phyloP scores from a whole-genome alignment of 139 green algal genomes.

The Chlorella ohadii region DNA sequence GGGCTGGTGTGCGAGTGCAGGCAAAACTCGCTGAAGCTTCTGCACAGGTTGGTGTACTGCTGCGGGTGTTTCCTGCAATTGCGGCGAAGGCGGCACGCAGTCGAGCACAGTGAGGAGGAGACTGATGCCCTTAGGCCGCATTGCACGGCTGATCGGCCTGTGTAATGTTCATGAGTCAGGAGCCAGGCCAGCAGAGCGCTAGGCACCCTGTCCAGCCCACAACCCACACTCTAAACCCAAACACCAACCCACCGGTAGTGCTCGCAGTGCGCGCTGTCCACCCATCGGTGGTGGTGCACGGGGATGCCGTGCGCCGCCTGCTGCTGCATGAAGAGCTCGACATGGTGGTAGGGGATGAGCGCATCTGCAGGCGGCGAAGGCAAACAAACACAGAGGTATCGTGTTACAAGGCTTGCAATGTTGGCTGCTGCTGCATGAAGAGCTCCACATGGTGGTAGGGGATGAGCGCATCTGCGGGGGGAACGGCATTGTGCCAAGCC shows the following conservation, averaged over 20 bases:
- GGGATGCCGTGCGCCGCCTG: constrained; percentile 45
- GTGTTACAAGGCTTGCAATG: no score
- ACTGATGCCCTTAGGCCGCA: no score
- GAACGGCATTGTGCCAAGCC: no score
- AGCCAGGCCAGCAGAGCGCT: no score
- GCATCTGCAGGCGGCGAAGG: constrained; percentile 43
- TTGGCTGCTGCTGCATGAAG: constrained; percentile 59
- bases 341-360: constrained; percentile 56
- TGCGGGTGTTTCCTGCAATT: not conserved
- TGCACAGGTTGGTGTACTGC: constrained; percentile 8
- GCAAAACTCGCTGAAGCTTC: not conserved
- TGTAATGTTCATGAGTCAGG: no score
- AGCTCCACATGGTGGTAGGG: constrained; percentile 57
- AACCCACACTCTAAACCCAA: no score
- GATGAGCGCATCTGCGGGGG: constrained; percentile 67
- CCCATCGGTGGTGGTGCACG: constrained; percentile 30
- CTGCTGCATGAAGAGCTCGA: constrained; percentile 63
- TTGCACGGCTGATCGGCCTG: no score
- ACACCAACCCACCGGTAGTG: constrained; percentile 36
- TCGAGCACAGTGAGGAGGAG: no score
- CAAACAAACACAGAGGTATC: no score
- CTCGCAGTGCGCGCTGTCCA: constrained; percentile 46
- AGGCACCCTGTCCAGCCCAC: no score
- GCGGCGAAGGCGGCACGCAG: not conserved
- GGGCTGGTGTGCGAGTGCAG: not conserved